Conservation (phyloP, 306 rosid species). For the Sophora flavescens region DNA sequence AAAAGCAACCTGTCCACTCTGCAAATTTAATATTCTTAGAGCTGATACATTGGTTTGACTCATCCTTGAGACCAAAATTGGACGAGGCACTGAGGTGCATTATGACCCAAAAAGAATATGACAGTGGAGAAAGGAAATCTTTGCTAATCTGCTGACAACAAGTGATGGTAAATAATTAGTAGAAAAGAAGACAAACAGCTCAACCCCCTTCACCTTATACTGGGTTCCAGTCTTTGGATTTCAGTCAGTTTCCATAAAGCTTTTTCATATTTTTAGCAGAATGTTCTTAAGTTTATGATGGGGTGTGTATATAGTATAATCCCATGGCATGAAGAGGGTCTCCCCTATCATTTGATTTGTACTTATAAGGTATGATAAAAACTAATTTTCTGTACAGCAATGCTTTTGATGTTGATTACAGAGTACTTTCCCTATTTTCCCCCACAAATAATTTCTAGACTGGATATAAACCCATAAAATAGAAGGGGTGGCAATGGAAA, state of each 20-base stretch:
- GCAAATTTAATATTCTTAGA: constrained; percentile 73
- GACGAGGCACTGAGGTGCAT: constrained; percentile 12
- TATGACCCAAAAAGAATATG: constrained; percentile 28
- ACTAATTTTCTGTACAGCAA: constrained; percentile 47
- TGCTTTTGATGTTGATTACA: constrained; percentile 5
- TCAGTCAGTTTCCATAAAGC: constrained; percentile 43
- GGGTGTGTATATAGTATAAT: constrained; percentile 49
- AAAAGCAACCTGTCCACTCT: constrained; percentile 87
- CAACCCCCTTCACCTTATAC: not conserved
- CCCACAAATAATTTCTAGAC: not conserved
- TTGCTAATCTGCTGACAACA: constrained; percentile 59
- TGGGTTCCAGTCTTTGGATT: constrained; percentile 35
- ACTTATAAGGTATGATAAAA: constrained; percentile 18
- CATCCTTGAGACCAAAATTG: constrained; percentile 23
- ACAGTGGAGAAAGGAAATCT: constrained; percentile 24
- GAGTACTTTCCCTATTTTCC: not conserved
- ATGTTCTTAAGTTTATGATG: constrained; percentile 43
- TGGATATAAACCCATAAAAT: not conserved
- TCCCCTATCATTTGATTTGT: constrained; percentile 40
- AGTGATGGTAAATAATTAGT: constrained; percentile 43
- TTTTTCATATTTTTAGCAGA: constrained; percentile 32
- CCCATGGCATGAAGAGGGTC: constrained; percentile 17
- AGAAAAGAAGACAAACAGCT: constrained; percentile 29
- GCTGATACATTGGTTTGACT: constrained; percentile 77
- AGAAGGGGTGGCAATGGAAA: not conserved